Evolutionary conservation across 352 stramenopile species (phyloP), one percentile per base, ranked within the genome.

Genomic region (Plasmopara viticola): DNA sequence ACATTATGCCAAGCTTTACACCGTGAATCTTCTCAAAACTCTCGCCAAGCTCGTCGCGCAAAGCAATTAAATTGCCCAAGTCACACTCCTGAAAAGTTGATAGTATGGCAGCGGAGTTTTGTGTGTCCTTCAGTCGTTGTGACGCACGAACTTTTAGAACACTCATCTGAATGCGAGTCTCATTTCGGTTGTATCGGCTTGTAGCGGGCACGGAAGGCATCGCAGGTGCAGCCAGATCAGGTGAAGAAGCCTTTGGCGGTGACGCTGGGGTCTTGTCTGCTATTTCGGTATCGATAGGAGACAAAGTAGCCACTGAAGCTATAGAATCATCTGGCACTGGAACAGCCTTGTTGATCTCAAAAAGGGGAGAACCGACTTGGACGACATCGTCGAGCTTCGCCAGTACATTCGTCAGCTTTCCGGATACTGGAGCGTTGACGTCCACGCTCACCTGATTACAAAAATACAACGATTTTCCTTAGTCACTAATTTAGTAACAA

Each of bases 11-110:
- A 18, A 99, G 78, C 72, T 98, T 98, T 57, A 98, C 90, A 44
- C 95, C 96, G 77, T 99, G 94, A 38, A 87, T 91, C 64, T 98
- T 97, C 66, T 96, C 79, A 58, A 99, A 99, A 39, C 84, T 84
- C 9, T 94, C 83, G 51, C 94, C 91, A 29, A 96, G 75, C 44
- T 94, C 86, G 18, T 95, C 87, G 47, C 92, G 83, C 35, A 98
- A 63, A 59, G 92, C 92, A 55, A 98, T 96, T n/a, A 99, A 77
- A 49, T 93, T 94, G 41, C 87, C 82, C 76, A 99, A 90, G 66
- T 99, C 97, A 51, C 86, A 95, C 72, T 99, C 97, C 70, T 99
- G 96, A 82, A 99, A 99, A 41, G 97, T 99, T 14, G 96, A 98
- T 9, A 99, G 81, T 86, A 98, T 98, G 29, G 97, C 97, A 18